Percentiles rank a stretch among this genome's conserved stretches.
These are phyloP conservation scores for Cladosporium halotolerans DNA, from an alignment of 2,329 filamentous ascomycete genomes.

Conservation along the genomic window DNA sequence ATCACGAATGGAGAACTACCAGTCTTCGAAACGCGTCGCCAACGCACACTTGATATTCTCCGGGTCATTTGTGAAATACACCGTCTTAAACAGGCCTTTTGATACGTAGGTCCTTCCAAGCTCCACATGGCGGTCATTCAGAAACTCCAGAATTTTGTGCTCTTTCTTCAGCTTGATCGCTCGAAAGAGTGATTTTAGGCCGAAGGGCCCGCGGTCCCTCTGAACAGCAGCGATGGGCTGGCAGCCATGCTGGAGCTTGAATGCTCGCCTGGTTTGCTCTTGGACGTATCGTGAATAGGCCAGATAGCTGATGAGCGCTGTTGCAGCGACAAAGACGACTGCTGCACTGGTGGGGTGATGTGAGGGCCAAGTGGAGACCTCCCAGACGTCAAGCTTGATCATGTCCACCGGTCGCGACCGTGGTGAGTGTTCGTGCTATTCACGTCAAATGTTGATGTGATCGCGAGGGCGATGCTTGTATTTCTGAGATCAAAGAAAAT, in stretches of 20 bases:
- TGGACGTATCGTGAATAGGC: neutral
- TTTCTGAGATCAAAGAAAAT: too few relatives aligned
- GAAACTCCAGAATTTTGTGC: neutral
- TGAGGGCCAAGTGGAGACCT: neutral
- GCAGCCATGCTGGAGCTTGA: conserved; percentile 6
- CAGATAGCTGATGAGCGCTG: neutral
- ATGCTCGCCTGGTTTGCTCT: neutral
- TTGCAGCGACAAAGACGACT: neutral
- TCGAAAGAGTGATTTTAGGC: neutral
- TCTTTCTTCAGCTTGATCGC: conserved; percentile 4
- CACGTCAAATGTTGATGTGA: too few relatives aligned
- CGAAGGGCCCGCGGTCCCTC: neutral
- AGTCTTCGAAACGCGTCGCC: conserved; percentile 37
- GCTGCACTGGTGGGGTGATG: neutral
- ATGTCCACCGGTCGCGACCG: too few relatives aligned
- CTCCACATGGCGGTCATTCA: neutral
- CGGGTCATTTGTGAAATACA: conserved; percentile 26
- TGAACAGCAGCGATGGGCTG: neutral
- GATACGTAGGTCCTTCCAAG: neutral
- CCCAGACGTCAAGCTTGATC: neutral
- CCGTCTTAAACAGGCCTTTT: neutral
- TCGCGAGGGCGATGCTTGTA: too few relatives aligned
- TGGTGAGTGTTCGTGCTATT: too few relatives aligned
- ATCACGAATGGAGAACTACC: conserved; percentile 10
- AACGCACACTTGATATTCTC: conserved; percentile 38